Evolutionary conservation across 257 asterid genomes (phyloP).

Genomic region (Solanum bulbocastanum): DNA sequence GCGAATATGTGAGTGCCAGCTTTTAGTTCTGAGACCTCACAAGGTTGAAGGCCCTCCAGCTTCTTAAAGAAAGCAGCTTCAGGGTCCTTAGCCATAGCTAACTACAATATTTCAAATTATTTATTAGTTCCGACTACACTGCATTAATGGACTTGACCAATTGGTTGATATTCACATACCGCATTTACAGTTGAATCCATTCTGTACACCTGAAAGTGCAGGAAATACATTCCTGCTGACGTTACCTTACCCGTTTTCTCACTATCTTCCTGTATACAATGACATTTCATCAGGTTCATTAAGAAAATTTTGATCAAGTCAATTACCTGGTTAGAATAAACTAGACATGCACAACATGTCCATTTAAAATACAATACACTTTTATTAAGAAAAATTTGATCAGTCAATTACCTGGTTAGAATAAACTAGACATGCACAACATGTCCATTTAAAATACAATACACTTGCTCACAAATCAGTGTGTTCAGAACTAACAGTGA

Average conservation of each 20-base stretch:
- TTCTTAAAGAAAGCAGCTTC: conserved; percentile 98
- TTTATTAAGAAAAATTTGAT: neutral
- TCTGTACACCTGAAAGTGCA: conserved; percentile 98
- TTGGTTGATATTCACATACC: conserved; percentile 28
- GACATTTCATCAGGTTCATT: conserved; percentile 4
- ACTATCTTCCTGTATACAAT: conserved; percentile 76
- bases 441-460: neutral
- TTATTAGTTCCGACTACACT: neutral
- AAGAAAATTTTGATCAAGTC: neutral
- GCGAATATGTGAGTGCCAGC: conserved; percentile 99
- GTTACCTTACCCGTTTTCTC: conserved; percentile 90
- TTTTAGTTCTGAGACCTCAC: conserved; percentile 95
- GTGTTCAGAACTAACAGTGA: neutral
- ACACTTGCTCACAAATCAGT: neutral
- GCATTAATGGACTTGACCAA: neutral
- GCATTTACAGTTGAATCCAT: conserved; percentile 99
- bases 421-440: neutral
- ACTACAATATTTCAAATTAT: conserved; percentile 7
- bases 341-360: neutral
- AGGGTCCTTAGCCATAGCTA: conserved; percentile 85
- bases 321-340: neutral
- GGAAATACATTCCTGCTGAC: conserved; percentile 97
- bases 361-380: neutral
- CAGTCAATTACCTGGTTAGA: neutral
- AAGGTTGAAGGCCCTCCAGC: conserved; percentile 98